Conservation (phyloP, 306 rosid species). For the Ammopiptanthus mongolicus region DNA sequence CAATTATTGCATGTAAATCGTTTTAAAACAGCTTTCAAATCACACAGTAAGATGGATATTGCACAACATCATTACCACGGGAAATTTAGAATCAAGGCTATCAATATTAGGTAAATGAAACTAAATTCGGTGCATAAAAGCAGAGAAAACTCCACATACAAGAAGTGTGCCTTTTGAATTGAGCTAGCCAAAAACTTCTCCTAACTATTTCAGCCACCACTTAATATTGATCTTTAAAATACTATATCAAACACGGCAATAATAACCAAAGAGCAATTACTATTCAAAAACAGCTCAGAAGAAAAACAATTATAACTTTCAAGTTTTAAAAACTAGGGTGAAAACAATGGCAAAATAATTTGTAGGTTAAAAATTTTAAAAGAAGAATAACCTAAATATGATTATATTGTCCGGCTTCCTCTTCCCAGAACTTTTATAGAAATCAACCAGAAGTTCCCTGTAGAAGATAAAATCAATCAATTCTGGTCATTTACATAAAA, state of each 20-base stretch:
- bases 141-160: background rate
- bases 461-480: background rate
- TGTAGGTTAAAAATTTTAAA: too few species aligned
- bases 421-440: slow-evolving; percentile 67
- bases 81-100: background rate
- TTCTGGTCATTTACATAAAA: background rate
- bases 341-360: background rate
- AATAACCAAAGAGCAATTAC: background rate
- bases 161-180: background rate
- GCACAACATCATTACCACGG: background rate
- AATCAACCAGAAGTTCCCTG: slow-evolving; percentile 84
- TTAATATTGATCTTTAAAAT: background rate
- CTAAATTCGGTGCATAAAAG: background rate
- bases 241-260: background rate
- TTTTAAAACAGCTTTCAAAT: too few species aligned
- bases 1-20: background rate
- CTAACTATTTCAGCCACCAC: background rate
- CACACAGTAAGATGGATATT: background rate
- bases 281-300: background rate
- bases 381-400: slow-evolving; percentile 72
- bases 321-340: background rate
- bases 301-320: background rate
- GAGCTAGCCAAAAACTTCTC: background rate
- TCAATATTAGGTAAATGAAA: background rate
- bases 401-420: slow-evolving; percentile 77